Evolutionary conservation across 352 stramenopile genomes (phyloP), one percentile per base, ranked within the genome.

Genomic region (Elongisporangium anandrum): DNA sequence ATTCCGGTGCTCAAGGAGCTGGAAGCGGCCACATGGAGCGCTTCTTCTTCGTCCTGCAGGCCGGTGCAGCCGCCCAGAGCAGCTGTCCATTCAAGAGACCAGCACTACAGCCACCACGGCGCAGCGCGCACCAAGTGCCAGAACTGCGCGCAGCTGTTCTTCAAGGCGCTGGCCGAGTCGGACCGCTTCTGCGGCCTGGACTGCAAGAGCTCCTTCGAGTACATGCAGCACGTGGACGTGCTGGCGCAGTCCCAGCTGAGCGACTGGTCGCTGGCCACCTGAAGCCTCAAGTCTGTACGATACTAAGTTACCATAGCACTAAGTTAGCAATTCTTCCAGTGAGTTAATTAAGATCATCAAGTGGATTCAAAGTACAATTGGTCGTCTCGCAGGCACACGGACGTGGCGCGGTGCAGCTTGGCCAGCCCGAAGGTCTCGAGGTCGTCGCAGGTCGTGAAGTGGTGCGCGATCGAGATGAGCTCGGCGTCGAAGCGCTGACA

Each of bases 371-470:
- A 91, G 61, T 81, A 64, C 54, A 91, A 63, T 8, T 69, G 72
- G 61, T 91, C 72, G 60, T 87, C 70, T 54, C 76, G 64, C 20
- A 92, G 68, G n/a, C 62, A 75, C 17, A 89, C 72, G 52, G 66
- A 61, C 48, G 82, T 90, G 29, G 82, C 72, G 62, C 84, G 77
- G 58, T 79, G 60, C 59, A 90, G 60, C 54, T 69, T 62, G 24
- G 51, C 68, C 23, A 66, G 73, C 54, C 77, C 59, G 15, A 70
- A 65, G 55, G 73, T 64, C 57, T 74, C 69, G 38, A 89, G 60
- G 49, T 79, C 80, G 64, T 96, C 86, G 63, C 83, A 95, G n/a
- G 88, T 96, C 38, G 88, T 96, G 60, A 96, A 96, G 64, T 87
- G 85, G 66, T 96, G 84, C 41, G 82, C 86, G 70, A 96, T 94